Base-by-base conservation (phyloP, 306 rosid species). In the Vicia faba region DNA sequence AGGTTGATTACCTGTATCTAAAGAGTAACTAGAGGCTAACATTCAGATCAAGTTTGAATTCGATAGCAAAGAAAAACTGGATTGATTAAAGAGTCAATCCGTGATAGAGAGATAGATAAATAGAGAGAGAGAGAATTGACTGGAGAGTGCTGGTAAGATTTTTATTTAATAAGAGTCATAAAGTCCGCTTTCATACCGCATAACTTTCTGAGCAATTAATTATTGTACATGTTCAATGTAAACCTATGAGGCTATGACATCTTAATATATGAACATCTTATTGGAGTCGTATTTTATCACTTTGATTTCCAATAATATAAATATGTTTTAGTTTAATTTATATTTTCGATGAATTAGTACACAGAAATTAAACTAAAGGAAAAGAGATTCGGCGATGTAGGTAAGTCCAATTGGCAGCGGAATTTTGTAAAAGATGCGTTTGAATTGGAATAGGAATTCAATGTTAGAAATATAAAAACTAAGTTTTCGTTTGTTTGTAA, bases 1-100 rank as follows among this genome's bases (percentile, higher is more conserved):
- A 93, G 97, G 92, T 93, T 63, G 97, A 93, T 88, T 90, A 88
- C 82, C 65, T 88, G 79, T 90, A 90, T 81, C 80, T 89, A 81
- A 93, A 82, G 91, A 85, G 84, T 68, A 88, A 85, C 70, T 71
- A 80, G 77, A 88, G 97, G 78, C 66, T 80, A 39, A 51, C 75
- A 70, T 93, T 84, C 75, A 79, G 70, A 72, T 75, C 84, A 64
- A 54, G 67, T 35, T 64, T 60, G 69, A 71, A 64, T 73, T 57
- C 20, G 7, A 71, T 66, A 40, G 84, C 79, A 72, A 87, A 86
- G 56, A 88, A 82, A 75, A 65, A 66, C 68, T 93, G 99, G 99
- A 68, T 56, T 60, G 64, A 82, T n/a, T 86, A 85, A 84, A 78
- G 77, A 69, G 82, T 93, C 63, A 84, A 88, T 43, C 96, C 80